Conservation (phyloP, 2,329 filamentous ascomycete species). For the Fusarium sp. region DNA sequence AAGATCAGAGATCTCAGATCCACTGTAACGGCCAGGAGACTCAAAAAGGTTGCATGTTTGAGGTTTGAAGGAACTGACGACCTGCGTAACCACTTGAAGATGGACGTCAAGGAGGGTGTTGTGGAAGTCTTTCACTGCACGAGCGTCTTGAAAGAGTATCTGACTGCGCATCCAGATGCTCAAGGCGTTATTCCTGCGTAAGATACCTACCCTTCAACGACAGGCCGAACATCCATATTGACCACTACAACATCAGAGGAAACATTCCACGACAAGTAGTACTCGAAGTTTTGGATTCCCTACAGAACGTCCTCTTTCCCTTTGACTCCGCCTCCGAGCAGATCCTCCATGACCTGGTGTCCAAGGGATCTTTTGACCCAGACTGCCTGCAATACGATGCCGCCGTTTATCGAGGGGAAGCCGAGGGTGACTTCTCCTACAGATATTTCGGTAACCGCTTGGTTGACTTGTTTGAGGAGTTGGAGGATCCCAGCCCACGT, state of each 20-base stretch:
- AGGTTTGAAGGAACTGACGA: background rate
- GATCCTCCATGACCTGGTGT: background rate
- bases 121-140: background rate
- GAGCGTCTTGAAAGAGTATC: background rate
- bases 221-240: accelerated
- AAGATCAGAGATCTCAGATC: background rate
- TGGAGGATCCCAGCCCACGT: background rate
- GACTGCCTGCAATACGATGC: background rate
- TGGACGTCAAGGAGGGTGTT: background rate
- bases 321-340: background rate
- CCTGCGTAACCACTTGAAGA: background rate
- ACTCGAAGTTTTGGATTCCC: background rate
- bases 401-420: background rate
- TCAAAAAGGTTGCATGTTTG: background rate
- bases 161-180: background rate
- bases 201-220: background rate
- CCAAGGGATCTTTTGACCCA: background rate
- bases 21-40: background rate
- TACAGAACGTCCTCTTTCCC: background rate
- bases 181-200: background rate
- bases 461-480: background rate
- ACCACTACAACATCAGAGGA: background rate
- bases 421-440: background rate
- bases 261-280: background rate
- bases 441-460: background rate